Conservation (phyloP, 352 stramenopile species). For the Peronosclerospora sorghi region DNA sequence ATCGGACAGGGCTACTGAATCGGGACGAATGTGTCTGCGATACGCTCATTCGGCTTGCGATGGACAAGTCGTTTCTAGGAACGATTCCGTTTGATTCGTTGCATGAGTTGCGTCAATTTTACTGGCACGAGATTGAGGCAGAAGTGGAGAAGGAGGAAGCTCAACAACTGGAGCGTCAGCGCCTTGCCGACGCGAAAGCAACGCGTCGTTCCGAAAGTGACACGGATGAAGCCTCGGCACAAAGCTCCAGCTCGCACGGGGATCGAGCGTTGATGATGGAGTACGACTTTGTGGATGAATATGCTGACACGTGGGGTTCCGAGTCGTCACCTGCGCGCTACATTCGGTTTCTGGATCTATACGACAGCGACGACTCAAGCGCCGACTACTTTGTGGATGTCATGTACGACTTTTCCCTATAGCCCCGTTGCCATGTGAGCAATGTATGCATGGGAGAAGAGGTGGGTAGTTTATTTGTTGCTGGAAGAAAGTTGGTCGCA, state of each 20-base stretch:
- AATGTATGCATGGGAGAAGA: neutral
- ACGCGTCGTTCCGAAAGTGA: neutral
- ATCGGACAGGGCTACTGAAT: conserved; percentile 45
- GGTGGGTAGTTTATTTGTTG: neutral
- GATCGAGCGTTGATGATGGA: conserved; percentile 38
- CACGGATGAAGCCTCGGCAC: conserved; percentile 4
- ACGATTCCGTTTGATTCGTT: conserved; percentile 65
- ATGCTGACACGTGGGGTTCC: conserved; percentile 21
- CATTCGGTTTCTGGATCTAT: conserved; percentile 55
- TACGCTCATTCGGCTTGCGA: conserved; percentile 61
- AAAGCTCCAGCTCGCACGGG: conserved; percentile 13
- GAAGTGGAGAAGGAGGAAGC: conserved; percentile 38
- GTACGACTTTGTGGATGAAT: conserved; percentile 79
- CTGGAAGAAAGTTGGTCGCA: no score
- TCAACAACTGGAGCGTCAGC: conserved; percentile 14
- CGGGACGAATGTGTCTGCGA: conserved; percentile 79
- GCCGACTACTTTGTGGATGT: conserved; percentile 61
- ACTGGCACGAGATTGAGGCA: conserved; percentile 43
- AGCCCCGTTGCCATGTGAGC: conserved; percentile 10
- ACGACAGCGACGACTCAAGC: conserved; percentile 34
- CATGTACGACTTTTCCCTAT: conserved; percentile 39
- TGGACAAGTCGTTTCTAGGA: conserved; percentile 76
- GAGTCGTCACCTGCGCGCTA: conserved; percentile 39
- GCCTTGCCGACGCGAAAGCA: conserved; percentile 2
- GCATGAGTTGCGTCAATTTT: conserved; percentile 57